Evolutionary conservation across 495 filamentous ascomycete genomes (phyloP).

Genomic region (Xylaria curta): DNA sequence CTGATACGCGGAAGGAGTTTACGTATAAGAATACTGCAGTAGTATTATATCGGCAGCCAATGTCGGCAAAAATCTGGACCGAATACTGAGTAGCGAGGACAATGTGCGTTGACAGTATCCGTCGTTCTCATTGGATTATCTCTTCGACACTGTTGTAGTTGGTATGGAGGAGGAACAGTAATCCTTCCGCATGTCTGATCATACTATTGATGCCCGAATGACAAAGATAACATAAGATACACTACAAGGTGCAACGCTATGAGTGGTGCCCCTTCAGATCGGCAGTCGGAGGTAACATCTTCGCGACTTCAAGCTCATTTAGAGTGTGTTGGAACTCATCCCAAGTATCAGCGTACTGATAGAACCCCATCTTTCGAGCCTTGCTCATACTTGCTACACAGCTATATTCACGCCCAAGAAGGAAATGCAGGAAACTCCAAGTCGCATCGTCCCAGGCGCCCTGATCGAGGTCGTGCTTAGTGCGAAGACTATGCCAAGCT

Average conservation of each 20-base stretch:
- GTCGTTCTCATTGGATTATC: background rate
- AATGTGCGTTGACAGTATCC: background rate
- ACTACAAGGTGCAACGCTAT: background rate
- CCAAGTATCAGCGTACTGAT: conserved; percentile 60
- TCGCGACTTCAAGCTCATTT: conserved; percentile 50
- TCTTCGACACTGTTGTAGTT: background rate
- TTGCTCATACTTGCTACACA: conserved; percentile 63
- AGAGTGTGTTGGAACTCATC: conserved; percentile 56
- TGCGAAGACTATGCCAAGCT: conserved; percentile 52
- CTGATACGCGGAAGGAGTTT: background rate
- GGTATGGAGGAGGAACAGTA: conserved; percentile 15
- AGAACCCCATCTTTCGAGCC: conserved; percentile 59
- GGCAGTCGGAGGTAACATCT: conserved; percentile 36
- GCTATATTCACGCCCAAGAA: conserved; percentile 58
- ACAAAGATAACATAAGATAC: background rate
- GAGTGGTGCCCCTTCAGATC: background rate
- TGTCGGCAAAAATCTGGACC: background rate
- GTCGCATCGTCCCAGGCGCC: conserved; percentile 62
- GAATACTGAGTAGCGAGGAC: background rate
- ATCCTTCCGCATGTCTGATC: conserved; percentile 3
- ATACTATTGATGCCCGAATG: background rate
- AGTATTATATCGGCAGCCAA: background rate
- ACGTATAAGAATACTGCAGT: background rate
- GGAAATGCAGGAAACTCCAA: conserved; percentile 59
- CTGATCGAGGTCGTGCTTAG: conserved; percentile 54